Evolutionary conservation across 2,329 filamentous ascomycete genomes (phyloP), one percentile per base, ranked within the genome.

Genomic region (Verticillium dahliae): DNA sequence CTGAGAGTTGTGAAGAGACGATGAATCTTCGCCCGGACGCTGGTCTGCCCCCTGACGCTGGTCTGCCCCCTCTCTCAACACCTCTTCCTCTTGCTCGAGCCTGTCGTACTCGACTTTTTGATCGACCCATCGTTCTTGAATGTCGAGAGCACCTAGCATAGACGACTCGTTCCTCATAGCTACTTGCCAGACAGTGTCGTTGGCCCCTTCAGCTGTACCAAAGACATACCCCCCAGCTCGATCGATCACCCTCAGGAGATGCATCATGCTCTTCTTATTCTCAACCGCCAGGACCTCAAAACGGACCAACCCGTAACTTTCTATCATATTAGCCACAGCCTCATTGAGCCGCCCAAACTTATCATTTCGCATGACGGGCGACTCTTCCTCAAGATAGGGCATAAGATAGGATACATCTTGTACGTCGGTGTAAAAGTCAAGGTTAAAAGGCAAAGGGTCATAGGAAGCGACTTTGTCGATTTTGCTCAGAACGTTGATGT

Each of bases 391-490:
- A 52, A 99, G 85, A 63, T 88, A 82, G 1, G 92, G 92, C 0
- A 95, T 83, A 13, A 99, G 82, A 67, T 97, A 92, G 27, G 86
- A 85, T 4, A 99, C 84, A 70, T 97, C 92, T 75, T 99, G 93
- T 7, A 98, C 94, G 74, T 99, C 94, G 64, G 95, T 98, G 74
- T 98, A 99, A 75, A 89, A 99, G 67, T 97, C 93, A 63, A 99
- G 87, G 69, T 97, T 97, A 80, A 99, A 97, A 0, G 93, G 92
- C 0, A 99, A 81, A 33, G 91, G 86, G 56, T 91, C 89, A 71
- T 97, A 97, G 59, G 89, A 86, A 39, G 88, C 81, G 60, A 99
- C 82, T 72, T 97, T 97, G 76, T 99, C 95, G 76, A 99, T 96
- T 78, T 99, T 99, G 62, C 93, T 97, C 33, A 99, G 84, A 65